Conservation (phyloP, 441 rosid species). For the Syzygium syzygioides region DNA sequence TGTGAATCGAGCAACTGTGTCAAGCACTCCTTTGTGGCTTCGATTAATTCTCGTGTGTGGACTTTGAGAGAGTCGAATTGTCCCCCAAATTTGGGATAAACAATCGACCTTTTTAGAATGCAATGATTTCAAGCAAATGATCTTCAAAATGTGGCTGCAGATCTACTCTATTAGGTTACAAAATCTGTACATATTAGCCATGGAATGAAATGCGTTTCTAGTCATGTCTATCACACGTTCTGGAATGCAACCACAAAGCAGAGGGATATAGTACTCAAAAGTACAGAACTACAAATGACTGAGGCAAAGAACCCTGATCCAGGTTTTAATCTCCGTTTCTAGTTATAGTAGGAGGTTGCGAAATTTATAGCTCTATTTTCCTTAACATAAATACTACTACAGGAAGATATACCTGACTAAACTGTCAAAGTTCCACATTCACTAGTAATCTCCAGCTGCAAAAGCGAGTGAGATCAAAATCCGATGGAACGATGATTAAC, state of each 20-base stretch:
- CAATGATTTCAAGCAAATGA: background rate
- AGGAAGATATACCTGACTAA: background rate
- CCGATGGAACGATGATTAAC: background rate
- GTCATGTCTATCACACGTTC: background rate
- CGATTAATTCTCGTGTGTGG: background rate
- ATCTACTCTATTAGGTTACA: background rate
- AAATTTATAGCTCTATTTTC: background rate
- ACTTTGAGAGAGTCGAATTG: background rate
- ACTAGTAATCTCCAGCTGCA: background rate
- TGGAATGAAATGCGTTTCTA: background rate
- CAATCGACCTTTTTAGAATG: background rate
- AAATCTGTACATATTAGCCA: background rate
- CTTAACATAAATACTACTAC: background rate
- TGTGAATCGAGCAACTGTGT: background rate
- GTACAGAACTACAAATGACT: background rate
- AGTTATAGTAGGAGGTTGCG: background rate
- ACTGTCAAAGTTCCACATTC: background rate
- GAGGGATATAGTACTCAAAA: background rate
- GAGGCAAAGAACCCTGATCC: background rate
- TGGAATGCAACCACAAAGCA: background rate
- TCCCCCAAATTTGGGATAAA: background rate
- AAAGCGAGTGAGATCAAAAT: background rate
- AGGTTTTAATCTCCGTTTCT: background rate
- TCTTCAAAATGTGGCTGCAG: background rate
- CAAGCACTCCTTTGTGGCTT: background rate